These are phyloP conservation scores for Torulaspora delbrueckii DNA, from an alignment of 805 yeast species.

Conservation along the genomic window DNA sequence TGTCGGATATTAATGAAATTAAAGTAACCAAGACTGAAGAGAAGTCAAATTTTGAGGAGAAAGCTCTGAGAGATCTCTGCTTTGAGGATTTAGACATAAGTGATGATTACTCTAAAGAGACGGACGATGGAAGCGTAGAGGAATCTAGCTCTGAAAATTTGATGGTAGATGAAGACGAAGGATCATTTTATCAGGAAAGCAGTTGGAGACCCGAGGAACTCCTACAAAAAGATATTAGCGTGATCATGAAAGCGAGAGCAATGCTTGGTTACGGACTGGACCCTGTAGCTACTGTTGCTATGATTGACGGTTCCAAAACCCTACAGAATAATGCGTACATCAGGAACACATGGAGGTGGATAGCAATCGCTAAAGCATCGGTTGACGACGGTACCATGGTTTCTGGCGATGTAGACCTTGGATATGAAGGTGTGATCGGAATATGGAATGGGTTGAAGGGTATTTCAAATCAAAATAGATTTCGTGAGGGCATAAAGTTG, in stretches of 20 bases:
- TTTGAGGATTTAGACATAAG: constrained; percentile 33
- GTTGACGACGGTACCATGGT: constrained; percentile 63
- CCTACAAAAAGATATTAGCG: constrained; percentile 67
- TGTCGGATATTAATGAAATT: constrained; percentile 28
- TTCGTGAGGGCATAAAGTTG: constrained; percentile 28
- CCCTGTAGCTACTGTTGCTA: constrained; percentile 55
- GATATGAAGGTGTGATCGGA: constrained; percentile 83
- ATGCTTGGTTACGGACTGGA: constrained; percentile 65
- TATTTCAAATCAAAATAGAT: constrained; percentile 46
- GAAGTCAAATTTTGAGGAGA: constrained; percentile 20
- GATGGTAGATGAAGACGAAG: constrained; percentile 21
- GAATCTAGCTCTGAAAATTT: constrained; percentile 15
- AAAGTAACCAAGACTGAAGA: constrained; percentile 21
- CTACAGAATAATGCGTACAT: constrained; percentile 51
- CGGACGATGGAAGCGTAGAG: constrained; percentile 18
- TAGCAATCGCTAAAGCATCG: constrained; percentile 63
- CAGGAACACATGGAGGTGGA: constrained; percentile 89
- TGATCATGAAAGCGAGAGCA: constrained; percentile 68
- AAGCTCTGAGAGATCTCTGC: constrained; percentile 23
- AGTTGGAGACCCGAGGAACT: constrained; percentile 40
- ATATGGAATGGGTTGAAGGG: constrained; percentile 78
- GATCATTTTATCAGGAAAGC: constrained; percentile 21
- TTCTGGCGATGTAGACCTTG: constrained; percentile 67
- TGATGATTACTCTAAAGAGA: constrained; percentile 20
- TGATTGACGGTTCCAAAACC: constrained; percentile 49